These are phyloP conservation scores for Rubia occidens DNA, from an alignment of 305 asterid species.

Conservation along the genomic window DNA sequence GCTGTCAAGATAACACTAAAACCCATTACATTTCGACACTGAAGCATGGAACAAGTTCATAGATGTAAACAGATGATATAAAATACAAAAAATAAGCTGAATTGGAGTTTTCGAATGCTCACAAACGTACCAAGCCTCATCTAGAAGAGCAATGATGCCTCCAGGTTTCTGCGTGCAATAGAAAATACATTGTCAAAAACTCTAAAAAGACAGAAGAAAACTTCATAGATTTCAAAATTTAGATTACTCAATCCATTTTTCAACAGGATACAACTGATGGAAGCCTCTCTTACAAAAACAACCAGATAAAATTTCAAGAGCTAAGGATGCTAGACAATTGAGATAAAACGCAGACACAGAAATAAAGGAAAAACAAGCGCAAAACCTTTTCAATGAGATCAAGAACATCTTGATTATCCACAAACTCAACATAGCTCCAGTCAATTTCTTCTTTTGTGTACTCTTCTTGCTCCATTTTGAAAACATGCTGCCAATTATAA, in stretches of 20 bases:
- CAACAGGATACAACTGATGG: not conserved
- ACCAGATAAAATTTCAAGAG: not conserved
- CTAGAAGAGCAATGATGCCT: conserved; percentile 33
- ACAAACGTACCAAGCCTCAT: conserved; percentile 31
- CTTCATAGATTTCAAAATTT: not conserved
- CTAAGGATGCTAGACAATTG: not conserved
- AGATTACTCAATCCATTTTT: not conserved
- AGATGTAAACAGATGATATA: not conserved
- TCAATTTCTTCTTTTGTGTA: conserved; percentile 76
- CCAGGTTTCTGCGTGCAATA: conserved; percentile 34
- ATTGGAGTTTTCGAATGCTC: not conserved
- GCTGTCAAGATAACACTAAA: conserved; percentile 33
- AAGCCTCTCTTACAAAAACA: not conserved
- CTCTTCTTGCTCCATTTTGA: conserved; percentile 93
- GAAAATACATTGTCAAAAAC: not conserved
- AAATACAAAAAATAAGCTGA: conserved; percentile 5
- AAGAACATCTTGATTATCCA: conserved; percentile 80
- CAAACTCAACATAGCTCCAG: conserved; percentile 79
- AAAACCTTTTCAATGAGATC: conserved; percentile 87
- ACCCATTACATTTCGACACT: conserved; percentile 9
- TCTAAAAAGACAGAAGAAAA: not conserved
- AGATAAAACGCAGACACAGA: not conserved
- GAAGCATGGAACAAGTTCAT: not conserved
- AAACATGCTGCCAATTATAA: conserved; percentile 57
- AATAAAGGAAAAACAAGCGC: not conserved